Percentiles rank a stretch among this genome's conserved stretches.
Conservation (phyloP, 208 protist species). For the Leishmania tarentolae region DNA sequence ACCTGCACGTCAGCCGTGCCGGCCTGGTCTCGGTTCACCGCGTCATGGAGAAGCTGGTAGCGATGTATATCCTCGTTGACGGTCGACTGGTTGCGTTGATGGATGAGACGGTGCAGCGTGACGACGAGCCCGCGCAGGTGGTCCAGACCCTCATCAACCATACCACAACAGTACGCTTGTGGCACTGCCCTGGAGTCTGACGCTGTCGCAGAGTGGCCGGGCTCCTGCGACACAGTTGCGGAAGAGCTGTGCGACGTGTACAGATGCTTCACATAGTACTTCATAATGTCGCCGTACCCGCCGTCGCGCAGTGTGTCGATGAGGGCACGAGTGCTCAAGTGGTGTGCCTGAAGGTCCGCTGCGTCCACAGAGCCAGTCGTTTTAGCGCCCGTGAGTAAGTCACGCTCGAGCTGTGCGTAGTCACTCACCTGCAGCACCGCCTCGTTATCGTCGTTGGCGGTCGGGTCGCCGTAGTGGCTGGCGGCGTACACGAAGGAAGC, state of each 20-base stretch:
- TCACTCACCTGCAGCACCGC: slow-evolving; percentile 68
- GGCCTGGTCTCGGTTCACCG: slow-evolving; percentile 88
- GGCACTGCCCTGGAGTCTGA: neutral
- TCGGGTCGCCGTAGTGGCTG: slow-evolving; percentile 63
- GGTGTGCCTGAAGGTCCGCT: slow-evolving; percentile 61
- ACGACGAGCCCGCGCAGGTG: slow-evolving; percentile 49
- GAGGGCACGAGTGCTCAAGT: slow-evolving; percentile 62
- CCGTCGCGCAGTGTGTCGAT: slow-evolving; percentile 74
- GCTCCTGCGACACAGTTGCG: neutral
- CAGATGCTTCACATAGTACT: slow-evolving; percentile 30
- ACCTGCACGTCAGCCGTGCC: slow-evolving; percentile 90
- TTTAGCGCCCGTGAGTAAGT: slow-evolving; percentile 52
- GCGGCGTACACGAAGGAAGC: slow-evolving; percentile 49
- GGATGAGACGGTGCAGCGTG: slow-evolving; percentile 53
- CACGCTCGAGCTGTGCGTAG: slow-evolving; percentile 74
- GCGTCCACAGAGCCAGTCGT: slow-evolving; percentile 54
- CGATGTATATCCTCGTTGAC: slow-evolving; percentile 91
- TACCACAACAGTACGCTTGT: slow-evolving; percentile 31
- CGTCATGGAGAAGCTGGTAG: slow-evolving; percentile 86
- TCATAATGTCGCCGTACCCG: slow-evolving; percentile 47
- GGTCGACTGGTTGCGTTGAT: slow-evolving; percentile 72
- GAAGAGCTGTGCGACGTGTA: slow-evolving; percentile 24
- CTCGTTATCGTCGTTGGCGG: slow-evolving; percentile 64
- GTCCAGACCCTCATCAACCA: slow-evolving; percentile 46
- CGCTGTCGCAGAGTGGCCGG: neutral